A percentile compares a stretch with the other conserved stretches of the same genome.
Conservation (phyloP, 2,329 filamentous ascomycete species). For the Fusarium armeniacum region DNA sequence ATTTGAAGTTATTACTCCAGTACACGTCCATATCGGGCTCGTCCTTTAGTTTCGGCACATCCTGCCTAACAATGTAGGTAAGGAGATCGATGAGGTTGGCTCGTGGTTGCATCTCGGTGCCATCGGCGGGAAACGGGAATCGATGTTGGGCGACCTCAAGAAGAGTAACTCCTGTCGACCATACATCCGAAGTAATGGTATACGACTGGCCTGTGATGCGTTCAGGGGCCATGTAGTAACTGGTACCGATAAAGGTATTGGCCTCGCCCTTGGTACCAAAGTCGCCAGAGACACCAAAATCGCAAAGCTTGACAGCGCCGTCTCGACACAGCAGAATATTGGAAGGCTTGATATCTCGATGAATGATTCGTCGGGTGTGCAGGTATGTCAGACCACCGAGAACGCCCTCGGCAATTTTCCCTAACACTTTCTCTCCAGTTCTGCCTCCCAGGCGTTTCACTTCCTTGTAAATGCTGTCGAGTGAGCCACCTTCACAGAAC, state of each 20-base stretch:
- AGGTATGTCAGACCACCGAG: conserved; percentile 94
- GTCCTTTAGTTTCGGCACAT: conserved; percentile 95
- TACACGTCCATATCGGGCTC: conserved; percentile 89
- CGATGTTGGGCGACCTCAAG: conserved; percentile 99
- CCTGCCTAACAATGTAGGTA: conserved; percentile 96
- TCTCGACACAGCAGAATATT: conserved; percentile 95
- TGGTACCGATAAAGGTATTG: conserved; percentile 98
- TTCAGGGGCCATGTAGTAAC: conserved; percentile 99
- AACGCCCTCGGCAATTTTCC: conserved; percentile 96
- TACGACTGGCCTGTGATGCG: conserved; percentile 98
- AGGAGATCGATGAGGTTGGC: conserved; percentile 94
- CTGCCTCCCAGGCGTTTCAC: conserved; percentile 95
- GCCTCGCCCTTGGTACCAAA: conserved; percentile 99
- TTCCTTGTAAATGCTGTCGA: conserved; percentile 97
- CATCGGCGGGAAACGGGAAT: conserved; percentile 97
- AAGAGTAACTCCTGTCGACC: conserved; percentile 95
- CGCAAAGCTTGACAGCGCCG: conserved; percentile 96
- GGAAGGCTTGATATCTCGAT: conserved; percentile 98
- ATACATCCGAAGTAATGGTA: conserved; percentile 98
- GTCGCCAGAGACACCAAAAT: conserved; percentile 97
- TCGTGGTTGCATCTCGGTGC: conserved; percentile 92
- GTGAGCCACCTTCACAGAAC: conserved; percentile 95
- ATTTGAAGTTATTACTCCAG: conserved; percentile 98
- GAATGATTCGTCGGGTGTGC: conserved; percentile 95
- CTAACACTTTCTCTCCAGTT: conserved; percentile 96